These are phyloP conservation scores for Aspergillus tanneri DNA, from an alignment of 2,329 filamentous ascomycete genomes.

Conservation along the genomic window DNA sequence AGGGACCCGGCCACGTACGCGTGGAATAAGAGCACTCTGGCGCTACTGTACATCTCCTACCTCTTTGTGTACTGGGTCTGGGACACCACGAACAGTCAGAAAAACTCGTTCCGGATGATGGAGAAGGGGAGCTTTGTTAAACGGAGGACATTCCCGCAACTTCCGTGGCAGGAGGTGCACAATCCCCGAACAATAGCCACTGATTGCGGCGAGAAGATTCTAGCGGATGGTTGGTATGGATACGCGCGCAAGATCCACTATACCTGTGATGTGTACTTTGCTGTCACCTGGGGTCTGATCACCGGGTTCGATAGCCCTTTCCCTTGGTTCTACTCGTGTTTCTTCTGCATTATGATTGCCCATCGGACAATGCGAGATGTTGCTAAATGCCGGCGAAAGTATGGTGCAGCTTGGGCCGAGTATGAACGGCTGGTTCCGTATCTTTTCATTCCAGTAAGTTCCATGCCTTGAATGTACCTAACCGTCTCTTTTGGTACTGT, in stretches of 20 bases:
- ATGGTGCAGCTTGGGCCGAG: slow-evolving; percentile 76
- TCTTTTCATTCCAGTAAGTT: slow-evolving; percentile 71
- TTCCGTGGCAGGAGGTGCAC: slow-evolving; percentile 77
- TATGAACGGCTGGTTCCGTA: slow-evolving; percentile 78
- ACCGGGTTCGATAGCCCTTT: slow-evolving; percentile 78
- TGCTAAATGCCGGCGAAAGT: slow-evolving; percentile 69
- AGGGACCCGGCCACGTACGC: slow-evolving; percentile 73
- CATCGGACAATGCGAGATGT: slow-evolving; percentile 76
- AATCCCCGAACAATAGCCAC: slow-evolving; percentile 76
- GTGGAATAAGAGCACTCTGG: slow-evolving; percentile 67
- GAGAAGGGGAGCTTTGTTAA: slow-evolving; percentile 68
- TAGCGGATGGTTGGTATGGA: slow-evolving; percentile 83
- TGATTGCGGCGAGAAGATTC: slow-evolving; percentile 68
- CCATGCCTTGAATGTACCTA: background rate
- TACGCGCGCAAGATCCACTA: slow-evolving; percentile 77
- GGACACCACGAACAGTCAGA: slow-evolving; percentile 88
- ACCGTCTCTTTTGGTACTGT: no score
- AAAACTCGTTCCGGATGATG: slow-evolving; percentile 81
- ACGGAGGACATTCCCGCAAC: slow-evolving; percentile 79
- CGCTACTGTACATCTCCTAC: slow-evolving; percentile 64
- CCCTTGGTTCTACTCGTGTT: slow-evolving; percentile 83
- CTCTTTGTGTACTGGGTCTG: slow-evolving; percentile 84
- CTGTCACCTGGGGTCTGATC: slow-evolving; percentile 72
- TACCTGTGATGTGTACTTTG: slow-evolving; percentile 75
- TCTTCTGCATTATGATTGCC: slow-evolving; percentile 75